A percentile compares a stretch with the other conserved stretches of the same genome.
Evolutionary conservation across 2,329 filamentous ascomycete genomes (phyloP).

Genomic region (Hirsutella thompsonii): DNA sequence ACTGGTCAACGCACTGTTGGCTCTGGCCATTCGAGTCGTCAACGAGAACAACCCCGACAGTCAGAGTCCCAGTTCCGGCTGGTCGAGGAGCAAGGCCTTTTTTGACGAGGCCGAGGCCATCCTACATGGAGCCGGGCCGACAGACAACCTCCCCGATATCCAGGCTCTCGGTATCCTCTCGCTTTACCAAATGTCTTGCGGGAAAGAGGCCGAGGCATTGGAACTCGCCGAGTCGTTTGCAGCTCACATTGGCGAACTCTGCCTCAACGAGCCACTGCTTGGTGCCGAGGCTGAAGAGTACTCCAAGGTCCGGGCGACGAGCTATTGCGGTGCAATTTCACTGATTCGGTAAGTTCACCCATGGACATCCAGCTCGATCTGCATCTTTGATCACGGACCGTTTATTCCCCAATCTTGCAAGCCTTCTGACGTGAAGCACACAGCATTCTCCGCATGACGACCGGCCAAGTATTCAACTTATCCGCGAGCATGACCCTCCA

Average conservation of each 20-base stretch:
- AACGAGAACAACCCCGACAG: slow-evolving; percentile 1
- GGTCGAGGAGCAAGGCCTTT: slow-evolving; percentile 3
- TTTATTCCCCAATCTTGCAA: no score
- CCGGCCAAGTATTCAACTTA: background rate
- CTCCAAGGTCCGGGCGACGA: slow-evolving; percentile 1
- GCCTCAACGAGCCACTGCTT: background rate
- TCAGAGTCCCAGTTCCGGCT: background rate
- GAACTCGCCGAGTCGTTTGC: slow-evolving; percentile 3
- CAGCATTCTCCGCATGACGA: background rate
- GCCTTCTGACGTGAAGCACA: background rate
- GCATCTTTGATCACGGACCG: no score
- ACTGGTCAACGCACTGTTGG: slow-evolving; percentile 5
- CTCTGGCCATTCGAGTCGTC: slow-evolving; percentile 2
- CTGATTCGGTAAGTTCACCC: slow-evolving; percentile 3
- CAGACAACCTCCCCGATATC: slow-evolving; percentile 3
- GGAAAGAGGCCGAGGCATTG: slow-evolving; percentile 2
- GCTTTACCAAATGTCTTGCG: slow-evolving; percentile 3
- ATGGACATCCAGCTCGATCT: no score
- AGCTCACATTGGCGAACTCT: background rate
- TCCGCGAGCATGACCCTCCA: background rate
- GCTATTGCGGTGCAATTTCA: slow-evolving; percentile 6
- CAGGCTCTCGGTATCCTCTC: slow-evolving; percentile 6
- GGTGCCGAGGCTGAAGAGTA: background rate
- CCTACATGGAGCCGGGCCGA: background rate
- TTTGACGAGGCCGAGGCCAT: background rate